Evolutionary conservation across 2,329 filamentous ascomycete species (phyloP).

Genomic region (Periconia digitata): DNA sequence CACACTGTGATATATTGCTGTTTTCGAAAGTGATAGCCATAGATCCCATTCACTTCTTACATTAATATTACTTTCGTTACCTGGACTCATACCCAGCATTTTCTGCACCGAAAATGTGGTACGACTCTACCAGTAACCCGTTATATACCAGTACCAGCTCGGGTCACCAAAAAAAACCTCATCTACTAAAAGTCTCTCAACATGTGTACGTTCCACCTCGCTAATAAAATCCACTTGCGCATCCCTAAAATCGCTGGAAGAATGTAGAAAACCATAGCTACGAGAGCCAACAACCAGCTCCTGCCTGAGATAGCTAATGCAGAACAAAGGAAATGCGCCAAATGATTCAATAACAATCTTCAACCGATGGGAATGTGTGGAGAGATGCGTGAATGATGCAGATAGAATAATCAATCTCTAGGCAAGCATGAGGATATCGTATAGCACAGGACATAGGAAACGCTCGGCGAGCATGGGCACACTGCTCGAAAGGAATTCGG

Average conservation of each 20-base stretch:
- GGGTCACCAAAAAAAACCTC: too few species aligned
- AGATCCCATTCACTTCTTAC: not conserved
- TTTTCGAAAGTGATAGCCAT: too few species aligned
- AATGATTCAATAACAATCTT: slow-evolving; percentile 19
- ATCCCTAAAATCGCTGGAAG: slow-evolving; percentile 8
- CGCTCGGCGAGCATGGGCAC: not conserved
- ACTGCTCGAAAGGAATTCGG: not conserved
- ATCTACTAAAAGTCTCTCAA: too few species aligned
- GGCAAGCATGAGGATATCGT: not conserved
- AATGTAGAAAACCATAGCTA: slow-evolving; percentile 7
- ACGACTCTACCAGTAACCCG: not conserved
- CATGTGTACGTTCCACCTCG: slow-evolving; percentile 1
- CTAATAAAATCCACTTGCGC: slow-evolving; percentile 2
- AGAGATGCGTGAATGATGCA: not conserved
- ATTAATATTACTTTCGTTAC: not conserved
- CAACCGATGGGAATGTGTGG: slow-evolving; percentile 16
- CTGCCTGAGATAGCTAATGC: slow-evolving; percentile 10
- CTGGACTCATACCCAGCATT: not conserved
- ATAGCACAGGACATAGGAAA: not conserved
- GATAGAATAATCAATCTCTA: not conserved
- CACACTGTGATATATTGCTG: too few species aligned
- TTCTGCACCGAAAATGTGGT: not conserved
- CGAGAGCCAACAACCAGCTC: slow-evolving; percentile 13
- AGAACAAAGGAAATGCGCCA: slow-evolving; percentile 9
- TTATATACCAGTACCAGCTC: not conserved